Base-by-base conservation (phyloP, 2,329 filamentous ascomycete genomes). In the Scytalidium sp. region DNA sequence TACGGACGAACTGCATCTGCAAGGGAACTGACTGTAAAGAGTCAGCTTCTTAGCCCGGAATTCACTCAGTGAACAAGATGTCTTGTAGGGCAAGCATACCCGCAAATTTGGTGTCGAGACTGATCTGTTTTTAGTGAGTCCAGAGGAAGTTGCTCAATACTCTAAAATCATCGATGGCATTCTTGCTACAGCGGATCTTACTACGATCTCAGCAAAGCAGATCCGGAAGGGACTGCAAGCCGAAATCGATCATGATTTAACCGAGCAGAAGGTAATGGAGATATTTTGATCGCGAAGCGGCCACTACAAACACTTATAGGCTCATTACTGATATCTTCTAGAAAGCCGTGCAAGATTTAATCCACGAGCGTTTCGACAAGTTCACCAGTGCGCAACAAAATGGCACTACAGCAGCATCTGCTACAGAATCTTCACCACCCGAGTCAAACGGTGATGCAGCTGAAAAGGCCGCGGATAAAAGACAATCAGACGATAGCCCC, bases 351-450 rank as follows among this genome's bases (percentile, higher is more conserved):
- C 77, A 80, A 60, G 64, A 68, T 39, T 67, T 83, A 39, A 82
- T 83, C 46, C 73, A 75, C 65, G 71, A 77, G 57, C 73, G 79
- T 41, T 83, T 83, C 60, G 78, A 82, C 60, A 68, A 75, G 51
- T 66, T 68, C 51, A 47, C 46, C 13, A 41, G 32, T 36, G 32
- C n/a, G n/a, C n/a, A 36, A 15, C 32, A 36, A 7, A n/a, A 36
- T 36, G 32, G 32, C 17, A n/a, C n/a, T 20, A 27, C 32, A 5
- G 13, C 32, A 15, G 15, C 32, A 36, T 15, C 32, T n/a, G 17
- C 32, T 5, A 32, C 58, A 25, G 54, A 58, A 21, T 56, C 56
- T n/a, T 54, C 44, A 63, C 62, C 29, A 58, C 62, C 49, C 4
- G 10, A 11, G n/a, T 5, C 20, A 27, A 29, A 27, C n/a, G 21